These are phyloP conservation scores for Monosporozyma aquatica DNA, from an alignment of 805 yeast species.

Conservation along the genomic window DNA sequence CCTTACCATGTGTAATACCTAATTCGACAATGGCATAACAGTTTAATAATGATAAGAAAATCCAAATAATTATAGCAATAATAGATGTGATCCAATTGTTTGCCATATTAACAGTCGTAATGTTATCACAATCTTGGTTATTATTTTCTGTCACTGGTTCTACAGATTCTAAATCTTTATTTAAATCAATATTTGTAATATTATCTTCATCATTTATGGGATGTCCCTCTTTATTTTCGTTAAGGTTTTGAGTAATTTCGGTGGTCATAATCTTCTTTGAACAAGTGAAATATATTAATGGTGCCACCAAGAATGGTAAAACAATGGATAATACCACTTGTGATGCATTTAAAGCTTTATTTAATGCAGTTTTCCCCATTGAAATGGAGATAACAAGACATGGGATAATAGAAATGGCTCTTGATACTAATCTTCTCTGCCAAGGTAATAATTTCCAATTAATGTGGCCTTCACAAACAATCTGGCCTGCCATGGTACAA, in stretches of 20 bases:
- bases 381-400: conserved; percentile 62
- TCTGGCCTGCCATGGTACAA: conserved; percentile 89
- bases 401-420: conserved; percentile 73
- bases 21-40: conserved; percentile 47
- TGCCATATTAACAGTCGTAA: conserved; percentile 41
- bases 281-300: conserved; percentile 74
- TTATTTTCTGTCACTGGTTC: conserved; percentile 9
- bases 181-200: not conserved
- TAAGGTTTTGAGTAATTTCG: conserved; percentile 23
- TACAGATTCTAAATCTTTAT: conserved; percentile 1
- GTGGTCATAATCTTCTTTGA: conserved; percentile 60
- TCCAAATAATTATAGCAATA: conserved; percentile 53
- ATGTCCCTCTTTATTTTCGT: conserved; percentile 6
- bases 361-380: conserved; percentile 66
- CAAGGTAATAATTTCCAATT: conserved; percentile 77
- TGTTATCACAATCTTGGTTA: conserved; percentile 9
- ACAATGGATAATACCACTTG: conserved; percentile 78
- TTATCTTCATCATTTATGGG: conserved; percentile 5
- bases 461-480: conserved; percentile 84
- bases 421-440: conserved; percentile 67
- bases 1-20: conserved; percentile 25
- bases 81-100: conserved; percentile 52
- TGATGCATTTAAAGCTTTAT: conserved; percentile 67
- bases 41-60: conserved; percentile 62
- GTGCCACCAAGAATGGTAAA: conserved; percentile 78